phyloP scores from a whole-genome alignment of 2,329 filamentous ascomycete species.

The Aciculosporium take region DNA sequence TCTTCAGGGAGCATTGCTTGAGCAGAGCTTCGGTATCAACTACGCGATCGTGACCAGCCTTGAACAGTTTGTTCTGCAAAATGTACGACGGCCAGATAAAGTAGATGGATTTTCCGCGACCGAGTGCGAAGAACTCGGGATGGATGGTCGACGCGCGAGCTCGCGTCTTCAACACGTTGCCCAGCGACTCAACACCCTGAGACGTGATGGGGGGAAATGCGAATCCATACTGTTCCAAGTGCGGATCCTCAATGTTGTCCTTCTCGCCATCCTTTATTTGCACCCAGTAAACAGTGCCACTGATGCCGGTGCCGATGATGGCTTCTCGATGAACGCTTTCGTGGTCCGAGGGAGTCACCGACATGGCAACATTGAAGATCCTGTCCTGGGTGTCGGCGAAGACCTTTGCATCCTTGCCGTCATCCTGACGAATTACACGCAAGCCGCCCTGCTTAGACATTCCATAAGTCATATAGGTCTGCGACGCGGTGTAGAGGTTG shows the following conservation, averaged over 20 bases:
- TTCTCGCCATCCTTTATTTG: constrained; percentile 62
- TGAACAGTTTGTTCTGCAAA: constrained; percentile 48
- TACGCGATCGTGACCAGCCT: constrained; percentile 47
- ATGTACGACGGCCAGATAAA: constrained; percentile 61
- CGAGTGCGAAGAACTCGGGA: constrained; percentile 87
- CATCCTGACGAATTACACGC: constrained; percentile 85
- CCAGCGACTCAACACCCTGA: constrained; percentile 80
- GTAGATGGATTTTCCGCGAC: constrained; percentile 89
- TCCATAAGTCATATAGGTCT: constrained; percentile 85
- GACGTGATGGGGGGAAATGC: constrained; percentile 75
- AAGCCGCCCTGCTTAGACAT: constrained; percentile 88
- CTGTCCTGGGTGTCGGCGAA: constrained; percentile 87
- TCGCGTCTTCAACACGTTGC: constrained; percentile 87
- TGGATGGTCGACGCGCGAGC: constrained; percentile 81
- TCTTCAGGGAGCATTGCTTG: constrained; percentile 76
- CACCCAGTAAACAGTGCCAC: constrained; percentile 94
- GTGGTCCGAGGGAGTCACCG: constrained; percentile 46
- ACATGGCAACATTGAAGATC: constrained; percentile 86
- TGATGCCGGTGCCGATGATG: constrained; percentile 84
- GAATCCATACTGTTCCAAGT: constrained; percentile 74
- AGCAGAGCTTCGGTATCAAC: constrained; percentile 83
- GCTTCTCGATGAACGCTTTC: constrained; percentile 53
- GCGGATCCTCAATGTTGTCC: constrained; percentile 63
- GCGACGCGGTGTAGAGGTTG: constrained; percentile 77
- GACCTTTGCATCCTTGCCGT: constrained; percentile 79